Conservation (phyloP, 768 basidiomycete species). For the Lactifluus rugatus region DNA sequence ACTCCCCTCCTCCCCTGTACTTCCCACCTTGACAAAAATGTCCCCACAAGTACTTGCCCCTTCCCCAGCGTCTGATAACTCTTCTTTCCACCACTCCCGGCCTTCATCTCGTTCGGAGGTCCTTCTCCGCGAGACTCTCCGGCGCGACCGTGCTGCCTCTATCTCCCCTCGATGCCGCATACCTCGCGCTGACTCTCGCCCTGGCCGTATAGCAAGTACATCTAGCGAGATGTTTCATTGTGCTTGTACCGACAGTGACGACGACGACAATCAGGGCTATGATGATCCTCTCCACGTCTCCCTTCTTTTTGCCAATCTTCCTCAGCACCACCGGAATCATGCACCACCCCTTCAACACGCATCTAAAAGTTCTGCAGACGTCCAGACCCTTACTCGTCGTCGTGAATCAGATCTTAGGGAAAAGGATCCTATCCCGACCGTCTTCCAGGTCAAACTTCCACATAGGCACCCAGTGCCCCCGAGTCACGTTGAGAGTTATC, state of each 20-base stretch:
- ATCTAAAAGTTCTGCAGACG: conserved; percentile 20
- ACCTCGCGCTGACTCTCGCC: conserved; percentile 10
- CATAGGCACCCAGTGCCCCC: conserved; percentile 44
- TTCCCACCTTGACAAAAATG: conserved; percentile 31
- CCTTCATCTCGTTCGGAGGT: conserved; percentile 45
- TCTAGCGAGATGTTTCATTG: conserved; percentile 16
- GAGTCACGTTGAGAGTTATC: conserved; percentile 41
- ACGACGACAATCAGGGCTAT: conserved; percentile 24
- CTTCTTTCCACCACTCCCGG: conserved; percentile 23
- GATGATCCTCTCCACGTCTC: conserved; percentile 26
- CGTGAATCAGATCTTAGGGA: conserved; percentile 18
- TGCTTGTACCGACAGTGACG: conserved; percentile 24
- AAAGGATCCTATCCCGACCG: conserved; percentile 16
- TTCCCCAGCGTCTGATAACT: conserved; percentile 17
- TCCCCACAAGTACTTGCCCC: conserved; percentile 26
- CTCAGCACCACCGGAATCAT: conserved; percentile 10
- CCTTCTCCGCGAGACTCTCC: conserved; percentile 46
- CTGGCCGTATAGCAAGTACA: conserved; percentile 10
- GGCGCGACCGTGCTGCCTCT: conserved; percentile 33
- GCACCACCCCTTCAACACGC: conserved; percentile 5
- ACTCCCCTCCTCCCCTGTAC: conserved; percentile 21
- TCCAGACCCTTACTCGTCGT: conserved; percentile 12
- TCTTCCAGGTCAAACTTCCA: conserved; percentile 26
- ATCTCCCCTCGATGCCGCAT: conserved; percentile 20
- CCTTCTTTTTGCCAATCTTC: conserved; percentile 19